Base-by-base conservation (phyloP, 805 yeast genomes). In the Starmerella sirachaensis region DNA sequence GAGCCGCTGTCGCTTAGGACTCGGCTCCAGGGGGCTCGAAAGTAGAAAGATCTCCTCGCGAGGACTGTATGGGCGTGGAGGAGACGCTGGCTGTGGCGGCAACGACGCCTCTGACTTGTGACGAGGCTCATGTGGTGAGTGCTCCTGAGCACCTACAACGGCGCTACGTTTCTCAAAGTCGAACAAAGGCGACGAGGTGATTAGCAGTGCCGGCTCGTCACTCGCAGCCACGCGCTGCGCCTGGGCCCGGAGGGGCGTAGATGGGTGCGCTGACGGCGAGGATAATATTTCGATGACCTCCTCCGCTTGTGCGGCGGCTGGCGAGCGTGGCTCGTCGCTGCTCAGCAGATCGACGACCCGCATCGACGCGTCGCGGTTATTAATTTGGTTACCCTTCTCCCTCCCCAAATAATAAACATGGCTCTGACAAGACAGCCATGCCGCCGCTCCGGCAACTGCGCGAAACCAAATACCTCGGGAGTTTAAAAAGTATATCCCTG, bases 281-380 rank as follows among this genome's bases (percentile, higher is more conserved):
- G 46, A 42, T 3, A 35, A 33, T n/a, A 42, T 35, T 14, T 42
- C 46, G 5, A 38, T 25, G 18, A 38, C 29, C 25, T 38, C 46
- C 8, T 14, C 10, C 12, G 11, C 21, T 4, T 14, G 28, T 7
- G 28, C n/a, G 12, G 10, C 14, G 8, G n/a, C 13, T 32, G 28
- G 27, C 13, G 28, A 18, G 3, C 6, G 2, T 13, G 9, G 21
- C 12, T 27, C 31, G 32, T 31, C 36, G n/a, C 37, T 32, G 30
- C 46, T 38, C 24, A 38, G 21, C 12, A 42, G 38, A 22, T 35
- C 29, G 10, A 41, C 20, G 21, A 34, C n/a, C 38, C 18, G 25
- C 16, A 25, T 6, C 8, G 13, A 25, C 7, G 28, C 12, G 13
- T n/a, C 28, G 28, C 28, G 28, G 28, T n/a, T n/a, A n/a, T n/a